Base-by-base conservation (phyloP, 129 eudicot genomes). In the Pittosporum tobira region DNA sequence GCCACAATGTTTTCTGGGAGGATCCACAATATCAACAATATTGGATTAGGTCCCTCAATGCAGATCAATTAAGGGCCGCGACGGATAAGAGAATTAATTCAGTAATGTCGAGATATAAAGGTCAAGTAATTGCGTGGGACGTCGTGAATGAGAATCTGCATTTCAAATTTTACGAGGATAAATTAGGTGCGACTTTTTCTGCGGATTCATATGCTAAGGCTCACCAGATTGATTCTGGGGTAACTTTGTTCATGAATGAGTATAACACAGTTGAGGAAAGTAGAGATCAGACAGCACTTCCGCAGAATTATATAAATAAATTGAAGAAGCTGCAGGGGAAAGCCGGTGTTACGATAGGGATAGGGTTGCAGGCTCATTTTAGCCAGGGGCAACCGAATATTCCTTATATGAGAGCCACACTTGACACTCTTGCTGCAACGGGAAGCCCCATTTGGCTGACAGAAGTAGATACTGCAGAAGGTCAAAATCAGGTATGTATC, bases 111-210 rank as follows among this genome's bases (percentile, higher is more conserved):
- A 57, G 77, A 49, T 89, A 89, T 59, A 15, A 52, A 3, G 82
- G 95, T 6, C 70, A 62, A 40, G 28, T 82, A 0, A 72, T 85
- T 26, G 48, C 78, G 2, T 85, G 95, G 95, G 97, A 89, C 46
- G 97, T 89, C 10, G 65, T 77, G 26, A 89, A 89, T 47, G 97
- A 89, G 67, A 82, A 82, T 61, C 12, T 85, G 61, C 97, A 89
- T 52, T 72, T 61, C 40, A 19, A 44, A 1, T 89, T 82, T 62
- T 73, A 69, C 27, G 95, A 82, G 29, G 67, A 67, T 53, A 88
- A 54, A 51, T 77, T 88, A 3, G 95, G 91, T 5, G 4, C 1
- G 1, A 25, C 25, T 1, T 71, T 71, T 15, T 72, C 95, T 1
- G 59, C 73, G 11, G 50, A 15, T 3, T 57, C 49, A 28, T 81